Evolutionary conservation across 2,329 filamentous ascomycete genomes (phyloP).

Genomic region (Monosporascus sp.): DNA sequence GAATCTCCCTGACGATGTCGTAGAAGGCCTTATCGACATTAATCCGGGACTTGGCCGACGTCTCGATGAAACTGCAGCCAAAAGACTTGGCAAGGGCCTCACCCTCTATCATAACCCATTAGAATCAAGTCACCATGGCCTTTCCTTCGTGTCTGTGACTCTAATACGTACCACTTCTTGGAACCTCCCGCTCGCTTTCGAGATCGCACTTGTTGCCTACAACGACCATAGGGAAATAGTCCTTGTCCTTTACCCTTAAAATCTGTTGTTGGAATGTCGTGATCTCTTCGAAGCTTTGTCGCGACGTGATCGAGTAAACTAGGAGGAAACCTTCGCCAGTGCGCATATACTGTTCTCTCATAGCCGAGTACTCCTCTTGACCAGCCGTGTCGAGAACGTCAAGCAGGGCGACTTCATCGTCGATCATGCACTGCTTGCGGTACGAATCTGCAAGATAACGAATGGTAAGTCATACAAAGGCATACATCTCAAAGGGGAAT

Average conservation of each 20-base stretch:
- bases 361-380: constrained; percentile 98
- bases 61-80: constrained; percentile 98
- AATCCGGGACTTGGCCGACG: constrained; percentile 94
- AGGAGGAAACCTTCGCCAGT: constrained; percentile 97
- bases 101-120: constrained; percentile 61
- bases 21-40: constrained; percentile 99
- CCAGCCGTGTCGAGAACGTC: constrained; percentile 97
- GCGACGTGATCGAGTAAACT: constrained; percentile 96
- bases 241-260: constrained; percentile 96
- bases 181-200: constrained; percentile 85
- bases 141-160: not conserved
- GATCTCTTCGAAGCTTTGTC: constrained; percentile 97
- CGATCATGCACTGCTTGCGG: constrained; percentile 98
- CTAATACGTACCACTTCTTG: constrained; percentile 67
- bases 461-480: constrained; percentile 11
- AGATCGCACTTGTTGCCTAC: constrained; percentile 99
- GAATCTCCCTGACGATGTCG: constrained; percentile 95
- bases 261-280: constrained; percentile 99
- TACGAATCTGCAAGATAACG: constrained; percentile 70
- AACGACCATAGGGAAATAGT: constrained; percentile 99
- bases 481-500: not conserved
- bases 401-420: constrained; percentile 94
- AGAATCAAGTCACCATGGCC: not conserved
- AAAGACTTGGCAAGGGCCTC: constrained; percentile 81
- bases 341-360: constrained; percentile 99